Evolutionary conservation across 768 basidiomycete genomes (phyloP), one percentile per base, ranked within the genome.

Genomic region (Suillus tomentosus): DNA sequence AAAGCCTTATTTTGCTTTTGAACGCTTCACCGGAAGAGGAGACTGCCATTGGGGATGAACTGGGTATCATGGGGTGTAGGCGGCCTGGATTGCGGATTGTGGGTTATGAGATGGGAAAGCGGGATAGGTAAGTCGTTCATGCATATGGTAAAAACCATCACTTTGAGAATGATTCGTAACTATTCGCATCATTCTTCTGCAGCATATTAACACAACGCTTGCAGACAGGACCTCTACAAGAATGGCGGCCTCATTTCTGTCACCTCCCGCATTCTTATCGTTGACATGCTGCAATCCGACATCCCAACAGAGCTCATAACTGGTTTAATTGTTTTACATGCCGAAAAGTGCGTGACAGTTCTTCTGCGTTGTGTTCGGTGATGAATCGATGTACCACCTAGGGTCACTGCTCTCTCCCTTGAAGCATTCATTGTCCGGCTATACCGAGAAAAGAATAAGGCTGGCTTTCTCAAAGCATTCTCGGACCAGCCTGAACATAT

Each of bases 401-500:
- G 96, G 73, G 91, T 96, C 13, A 93, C 91, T 0, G 85, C 92
- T 2, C 82, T 94, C 1, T 91, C 88, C 31, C 80, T 90, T 55
- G 96, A 98, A 73, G 94, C 95, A 0, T 99, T 99, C 78, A 93
- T 98, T 43, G 90, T 95, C 57, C 87, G 96, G 3, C 79, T 97
- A 3, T 98, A 90, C 73, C 86, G 96, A 48, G 90, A 97, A 76
- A 87, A 90, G 78, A 99, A 98, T 79, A 86, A 84, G 73, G 82
- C 81, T 2, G 96, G 96, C 1, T 99, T 99, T 75, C 80, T 98
- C 67, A 99, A 99, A 76, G 97, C 95, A 0, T 97, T 99, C 72
- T 94, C 95, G 2, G 97, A 99, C 75, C 92, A 98, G 70, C 95
- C 96, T 5, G 97, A 99, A 74, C 87, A 91, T 66, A 97, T 99